A percentile compares a stretch with the other conserved stretches of the same genome.
These are phyloP conservation scores for Leonotis leonurus DNA, from an alignment of 257 asterid genomes.

Conservation along the genomic window DNA sequence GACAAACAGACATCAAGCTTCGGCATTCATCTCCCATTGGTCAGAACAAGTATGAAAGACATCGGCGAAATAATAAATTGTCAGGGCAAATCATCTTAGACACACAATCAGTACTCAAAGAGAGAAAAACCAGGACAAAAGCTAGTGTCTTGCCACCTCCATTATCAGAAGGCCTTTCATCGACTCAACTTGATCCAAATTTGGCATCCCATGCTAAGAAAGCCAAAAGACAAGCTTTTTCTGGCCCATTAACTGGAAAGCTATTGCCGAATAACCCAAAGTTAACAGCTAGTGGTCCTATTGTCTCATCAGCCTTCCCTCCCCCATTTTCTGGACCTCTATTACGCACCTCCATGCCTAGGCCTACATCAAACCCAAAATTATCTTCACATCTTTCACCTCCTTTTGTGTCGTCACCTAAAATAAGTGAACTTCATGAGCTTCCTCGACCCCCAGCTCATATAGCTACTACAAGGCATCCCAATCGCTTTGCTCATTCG, in stretches of 20 bases:
- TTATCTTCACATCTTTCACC: slow-evolving; percentile 38
- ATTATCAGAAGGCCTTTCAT: slow-evolving; percentile 43
- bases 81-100: slow-evolving; percentile 58
- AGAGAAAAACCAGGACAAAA: slow-evolving; percentile 49
- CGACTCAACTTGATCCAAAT: slow-evolving; percentile 38
- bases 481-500: slow-evolving; percentile 50
- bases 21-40: slow-evolving; percentile 73
- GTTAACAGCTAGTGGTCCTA: slow-evolving; percentile 59
- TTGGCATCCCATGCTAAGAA: slow-evolving; percentile 58
- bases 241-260: slow-evolving; percentile 77
- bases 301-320: slow-evolving; percentile 37
- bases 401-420: slow-evolving; percentile 58
- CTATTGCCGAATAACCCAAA: slow-evolving; percentile 55
- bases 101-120: slow-evolving; percentile 56
- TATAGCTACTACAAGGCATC: slow-evolving; percentile 34
- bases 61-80: slow-evolving; percentile 28
- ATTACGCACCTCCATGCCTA: slow-evolving; percentile 44
- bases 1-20: slow-evolving; percentile 32
- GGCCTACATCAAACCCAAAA: slow-evolving; percentile 45
- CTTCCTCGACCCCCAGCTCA: slow-evolving; percentile 91
- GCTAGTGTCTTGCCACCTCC: slow-evolving; percentile 43
- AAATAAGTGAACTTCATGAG: slow-evolving; percentile 94
- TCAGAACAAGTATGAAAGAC: slow-evolving; percentile 49
- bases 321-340: slow-evolving; percentile 58
- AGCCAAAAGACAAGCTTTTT: slow-evolving; percentile 79